phyloP scores from a whole-genome alignment of 352 stramenopile species.

The Phytophthora citricola region DNA sequence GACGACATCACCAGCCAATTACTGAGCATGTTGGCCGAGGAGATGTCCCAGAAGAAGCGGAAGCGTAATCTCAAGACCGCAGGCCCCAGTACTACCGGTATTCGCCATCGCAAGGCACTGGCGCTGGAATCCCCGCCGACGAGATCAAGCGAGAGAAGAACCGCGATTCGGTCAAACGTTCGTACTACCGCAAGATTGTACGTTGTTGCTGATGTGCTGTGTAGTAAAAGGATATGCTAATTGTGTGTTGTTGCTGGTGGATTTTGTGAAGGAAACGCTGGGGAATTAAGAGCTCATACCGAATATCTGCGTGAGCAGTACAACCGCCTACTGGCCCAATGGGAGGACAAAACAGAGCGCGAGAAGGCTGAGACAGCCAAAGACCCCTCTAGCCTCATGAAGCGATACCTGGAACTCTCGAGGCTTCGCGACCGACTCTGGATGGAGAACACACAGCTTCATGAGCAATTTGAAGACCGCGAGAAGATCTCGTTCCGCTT shows the following conservation, averaged over 20 bases:
- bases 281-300: conserved; percentile 48
- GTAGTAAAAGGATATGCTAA: neutral
- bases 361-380: conserved; percentile 39
- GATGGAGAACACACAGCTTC: conserved; percentile 61
- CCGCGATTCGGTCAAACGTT: conserved; percentile 60
- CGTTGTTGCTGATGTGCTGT: neutral
- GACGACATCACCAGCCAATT: conserved; percentile 51
- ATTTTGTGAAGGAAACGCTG: conserved; percentile 49
- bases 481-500: conserved; percentile 63
- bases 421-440: conserved; percentile 56
- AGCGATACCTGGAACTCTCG: conserved; percentile 55
- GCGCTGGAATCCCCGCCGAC: conserved; percentile 33
- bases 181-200: conserved; percentile 65
- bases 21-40: conserved; percentile 49
- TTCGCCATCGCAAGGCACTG: conserved; percentile 40
- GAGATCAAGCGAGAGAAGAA: conserved; percentile 66
- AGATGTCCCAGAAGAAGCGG: conserved; percentile 50
- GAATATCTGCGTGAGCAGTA: conserved; percentile 60
- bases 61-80: conserved; percentile 43
- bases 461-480: conserved; percentile 58
- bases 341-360: conserved; percentile 47
- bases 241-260: neutral
- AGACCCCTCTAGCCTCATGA: conserved; percentile 48
- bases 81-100: conserved; percentile 23
- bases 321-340: conserved; percentile 48